Base-by-base conservation (phyloP, 2,329 filamentous ascomycete genomes). In the Fusarium lyarnte region DNA sequence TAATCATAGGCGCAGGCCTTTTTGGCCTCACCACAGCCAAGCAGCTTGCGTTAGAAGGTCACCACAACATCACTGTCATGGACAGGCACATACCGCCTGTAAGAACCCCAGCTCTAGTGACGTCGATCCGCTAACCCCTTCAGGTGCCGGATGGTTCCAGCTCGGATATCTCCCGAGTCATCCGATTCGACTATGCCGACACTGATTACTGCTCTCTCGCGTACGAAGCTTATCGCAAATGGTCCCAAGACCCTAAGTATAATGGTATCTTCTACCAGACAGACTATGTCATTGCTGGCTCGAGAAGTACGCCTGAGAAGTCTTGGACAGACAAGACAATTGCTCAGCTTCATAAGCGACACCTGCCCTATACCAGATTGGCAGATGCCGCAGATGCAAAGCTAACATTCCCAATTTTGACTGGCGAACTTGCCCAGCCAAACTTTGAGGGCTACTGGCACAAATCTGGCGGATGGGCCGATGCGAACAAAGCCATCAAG, bases 161-260 rank as follows among this genome's bases (percentile, higher is more conserved):
- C 58, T 77, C 79, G 47, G 80, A 83, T 69, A 77, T 80, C 17
- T 82, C 81, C 10, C 79, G 81, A 35, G 77, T 82, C 36, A 77
- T 82, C 43, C 78, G 81, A 8, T 73, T 79, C 55, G 91, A 93
- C 82, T 93, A 93, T 72, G 88, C 88, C 21, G 86, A 90, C 69
- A 80, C 85, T 2, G 84, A 87, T 19, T 93, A 93, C 78, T 85
- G 89, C 10, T 80, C 81, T 31, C 86, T 93, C 27, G 90, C 88
- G 10, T 60, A 66, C 14, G 69, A 74, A 16, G 73, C 72, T 3
- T 74, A 74, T 46, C 36, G 33, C 21, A 58, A 53, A 12, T 74
- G 72, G 73, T 58, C 55, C 1, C 49, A 41, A 27, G 23, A 52
- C 1, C 63, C 54, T 17, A 74, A 70, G 27, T 74, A 74, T 23